These are phyloP conservation scores for Aspergillus terreus DNA, from an alignment of 2,329 filamentous ascomycete species.

Conservation along the genomic window DNA sequence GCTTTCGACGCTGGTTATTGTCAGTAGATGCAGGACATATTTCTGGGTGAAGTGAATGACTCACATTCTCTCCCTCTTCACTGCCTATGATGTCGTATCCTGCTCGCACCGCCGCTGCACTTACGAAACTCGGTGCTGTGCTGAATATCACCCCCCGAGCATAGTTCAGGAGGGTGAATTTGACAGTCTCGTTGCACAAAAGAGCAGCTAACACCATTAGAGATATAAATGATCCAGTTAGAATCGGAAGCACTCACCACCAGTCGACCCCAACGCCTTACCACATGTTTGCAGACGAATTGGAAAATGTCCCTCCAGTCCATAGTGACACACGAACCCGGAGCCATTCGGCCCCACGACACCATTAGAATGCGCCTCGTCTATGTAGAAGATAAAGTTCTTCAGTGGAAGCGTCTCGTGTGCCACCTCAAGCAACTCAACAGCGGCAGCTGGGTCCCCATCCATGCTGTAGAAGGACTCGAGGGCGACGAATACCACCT, in stretches of 20 bases:
- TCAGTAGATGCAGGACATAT: not conserved
- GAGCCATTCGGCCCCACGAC: conserved; percentile 14
- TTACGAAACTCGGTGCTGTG: conserved; percentile 10
- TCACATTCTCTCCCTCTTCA: conserved; percentile 9
- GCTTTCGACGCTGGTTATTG: conserved; percentile 3
- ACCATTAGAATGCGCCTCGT: conserved; percentile 16
- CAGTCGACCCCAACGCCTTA: conserved; percentile 23
- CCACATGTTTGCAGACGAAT: conserved; percentile 24
- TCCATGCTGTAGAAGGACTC: conserved; percentile 49
- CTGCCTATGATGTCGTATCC: conserved; percentile 8
- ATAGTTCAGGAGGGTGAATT: conserved; percentile 10
- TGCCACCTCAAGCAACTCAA: conserved; percentile 12
- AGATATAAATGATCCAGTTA: not conserved
- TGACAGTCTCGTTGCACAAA: conserved; percentile 9
- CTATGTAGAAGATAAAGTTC: conserved; percentile 21
- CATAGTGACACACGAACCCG: conserved; percentile 19
- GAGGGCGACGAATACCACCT: conserved; percentile 38
- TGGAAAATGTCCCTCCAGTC: conserved; percentile 25
- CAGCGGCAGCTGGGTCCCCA: conserved; percentile 37
- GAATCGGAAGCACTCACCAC: conserved; percentile 17
- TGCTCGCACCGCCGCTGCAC: conserved; percentile 8
- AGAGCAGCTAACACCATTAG: conserved; percentile 4
- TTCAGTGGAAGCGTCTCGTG: conserved; percentile 13
- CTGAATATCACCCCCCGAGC: conserved; percentile 9
- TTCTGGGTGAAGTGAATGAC: not conserved